Evolutionary conservation across 1,284 basidiomycete genomes (phyloP).

Genomic region (Malassezia arunalokei): DNA sequence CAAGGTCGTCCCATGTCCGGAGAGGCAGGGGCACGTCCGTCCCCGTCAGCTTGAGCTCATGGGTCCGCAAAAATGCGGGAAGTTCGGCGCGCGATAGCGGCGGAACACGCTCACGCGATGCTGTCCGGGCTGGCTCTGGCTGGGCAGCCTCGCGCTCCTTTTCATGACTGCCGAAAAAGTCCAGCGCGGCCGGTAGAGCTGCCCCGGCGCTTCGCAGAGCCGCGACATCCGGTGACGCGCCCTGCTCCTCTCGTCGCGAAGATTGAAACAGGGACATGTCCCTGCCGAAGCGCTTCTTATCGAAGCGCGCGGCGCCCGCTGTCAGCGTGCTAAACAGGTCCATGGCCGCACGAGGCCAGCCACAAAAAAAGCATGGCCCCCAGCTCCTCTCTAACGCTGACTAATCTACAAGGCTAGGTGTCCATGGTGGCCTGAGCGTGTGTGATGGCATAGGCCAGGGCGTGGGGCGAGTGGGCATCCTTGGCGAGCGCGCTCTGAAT

Average conservation of each 20-base stretch:
- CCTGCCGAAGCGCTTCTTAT: slow-evolving; percentile 62
- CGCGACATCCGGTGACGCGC: neutral
- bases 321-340: slow-evolving; percentile 44
- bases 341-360: slow-evolving; percentile 19
- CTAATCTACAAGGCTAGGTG: neutral
- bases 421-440: neutral
- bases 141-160: slow-evolving; percentile 11
- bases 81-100: slow-evolving; percentile 29
- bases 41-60: slow-evolving; percentile 46
- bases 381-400: neutral
- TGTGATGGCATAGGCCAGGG: neutral
- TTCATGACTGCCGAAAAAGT: slow-evolving; percentile 26
- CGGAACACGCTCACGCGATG: neutral
- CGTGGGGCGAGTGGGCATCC: neutral
- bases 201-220: slow-evolving; percentile 4
- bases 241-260: slow-evolving; percentile 1
- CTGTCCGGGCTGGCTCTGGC: neutral
- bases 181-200: slow-evolving; percentile 29
- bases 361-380: neutral
- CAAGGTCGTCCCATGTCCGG: slow-evolving; percentile 38
- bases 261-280: slow-evolving; percentile 61
- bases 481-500: neutral
- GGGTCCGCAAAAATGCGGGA: slow-evolving; percentile 25
- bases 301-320: slow-evolving; percentile 50
- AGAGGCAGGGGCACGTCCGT: slow-evolving; percentile 47